Evolutionary conservation across 345 rosid species (phyloP).

Genomic region (Combretum micranthum): DNA sequence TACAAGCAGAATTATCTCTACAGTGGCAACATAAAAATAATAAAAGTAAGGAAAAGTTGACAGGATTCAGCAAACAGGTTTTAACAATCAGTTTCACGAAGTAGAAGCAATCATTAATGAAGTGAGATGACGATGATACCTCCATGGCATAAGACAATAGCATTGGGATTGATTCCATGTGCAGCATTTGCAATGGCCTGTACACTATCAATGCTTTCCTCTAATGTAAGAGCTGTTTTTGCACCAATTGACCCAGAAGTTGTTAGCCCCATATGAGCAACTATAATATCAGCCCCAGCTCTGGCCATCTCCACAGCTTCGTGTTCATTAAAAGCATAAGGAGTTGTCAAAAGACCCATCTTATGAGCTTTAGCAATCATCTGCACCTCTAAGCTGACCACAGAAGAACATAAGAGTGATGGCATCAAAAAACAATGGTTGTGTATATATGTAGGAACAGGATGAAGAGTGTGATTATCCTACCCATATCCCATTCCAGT

Average conservation of each 20-base stretch:
- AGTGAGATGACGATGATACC: slow-evolving; percentile 27
- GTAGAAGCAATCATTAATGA: neutral
- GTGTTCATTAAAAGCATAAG: slow-evolving; percentile 67
- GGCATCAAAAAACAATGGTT: too few relatives aligned
- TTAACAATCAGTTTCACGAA: neutral
- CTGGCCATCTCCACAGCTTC: slow-evolving; percentile 85
- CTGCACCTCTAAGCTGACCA: slow-evolving; percentile 69
- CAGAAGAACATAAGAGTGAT: slow-evolving; percentile 2
- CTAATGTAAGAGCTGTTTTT: slow-evolving; percentile 68
- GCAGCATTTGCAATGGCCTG: slow-evolving; percentile 91
- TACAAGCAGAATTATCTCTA: too few relatives aligned
- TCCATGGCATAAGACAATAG: slow-evolving; percentile 85
- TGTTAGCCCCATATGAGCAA: slow-evolving; percentile 96
- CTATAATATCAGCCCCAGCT: slow-evolving; percentile 93
- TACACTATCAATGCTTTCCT: slow-evolving; percentile 65
- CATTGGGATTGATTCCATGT: slow-evolving; percentile 42
- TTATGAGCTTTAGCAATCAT: slow-evolving; percentile 82
- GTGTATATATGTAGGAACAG: too few relatives aligned
- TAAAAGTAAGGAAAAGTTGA: neutral
- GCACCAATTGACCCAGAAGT: slow-evolving; percentile 89
- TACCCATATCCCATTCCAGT: slow-evolving; percentile 98
- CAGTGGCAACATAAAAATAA: too few relatives aligned
- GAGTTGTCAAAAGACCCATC: slow-evolving; percentile 88
- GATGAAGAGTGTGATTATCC: slow-evolving; percentile 1
- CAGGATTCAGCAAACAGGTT: neutral